Base-by-base conservation (phyloP, 2,329 filamentous ascomycete genomes). In the Lasiodiplodia gonubiensis region DNA sequence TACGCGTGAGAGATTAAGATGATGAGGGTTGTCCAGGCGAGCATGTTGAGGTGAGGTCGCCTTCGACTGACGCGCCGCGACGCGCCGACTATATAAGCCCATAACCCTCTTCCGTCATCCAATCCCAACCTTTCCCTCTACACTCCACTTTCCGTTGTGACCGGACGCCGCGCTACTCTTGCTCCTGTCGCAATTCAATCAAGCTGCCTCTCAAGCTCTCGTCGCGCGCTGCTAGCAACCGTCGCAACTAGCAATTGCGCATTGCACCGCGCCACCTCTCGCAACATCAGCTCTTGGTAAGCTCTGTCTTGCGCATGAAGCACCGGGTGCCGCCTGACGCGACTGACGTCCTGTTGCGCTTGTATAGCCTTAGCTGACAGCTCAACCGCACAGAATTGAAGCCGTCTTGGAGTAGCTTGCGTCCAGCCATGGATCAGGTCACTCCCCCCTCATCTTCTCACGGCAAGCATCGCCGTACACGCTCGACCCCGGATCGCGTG, bases 271-370 rank as follows among this genome's bases (percentile, higher is more conserved):
- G 21, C 37, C 30, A 3, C 25, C 30, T 46, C 46, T 49, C 21
- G n/a, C 39, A 49, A 23, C 57, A 6, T n/a, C 30, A 51, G 30
- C 30, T 25, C 30, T 37, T 51, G 30, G 59, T 63, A 63, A 37
- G 59, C 39, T 25, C 27, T 10, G 37, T 25, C 59, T 21, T 46
- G 42, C 8, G 18, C 42, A 46, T 42, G 16, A n/a, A 18, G 42
- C 42, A 21, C 6, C n/a, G 10, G 18, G 25, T 25, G 10, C 25
- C 25, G 10, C 16, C 35, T 18, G 25, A 25, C 12, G 14, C 35
- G 2, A 23, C 23, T n/a, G 16, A 16, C 11, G 5, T 11, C 10
- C 25, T 27, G 21, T 37, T 21, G 37, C 54, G 30, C 54, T 35
- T 60, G 59, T 30, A 51, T 27, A 25, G 59, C 12, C 16, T 25